Evolutionary conservation across 176 grass and related monocot species (phyloP).

Genomic region (maize (Zea mays)): DNA sequence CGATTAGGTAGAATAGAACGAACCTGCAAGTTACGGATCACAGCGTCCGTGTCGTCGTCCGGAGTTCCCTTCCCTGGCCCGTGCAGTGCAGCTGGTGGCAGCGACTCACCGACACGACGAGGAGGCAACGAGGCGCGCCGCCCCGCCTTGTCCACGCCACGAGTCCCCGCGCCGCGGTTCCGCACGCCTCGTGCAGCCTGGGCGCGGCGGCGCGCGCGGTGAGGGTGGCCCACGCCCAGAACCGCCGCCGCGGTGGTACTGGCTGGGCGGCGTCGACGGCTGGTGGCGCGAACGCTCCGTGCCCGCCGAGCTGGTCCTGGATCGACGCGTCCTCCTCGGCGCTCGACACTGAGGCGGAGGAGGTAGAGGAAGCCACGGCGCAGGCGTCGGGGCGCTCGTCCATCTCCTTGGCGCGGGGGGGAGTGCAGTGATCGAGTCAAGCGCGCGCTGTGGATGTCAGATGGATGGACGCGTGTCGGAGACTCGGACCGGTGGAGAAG

Average conservation of each 20-base stretch:
- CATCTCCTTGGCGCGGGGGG: background rate
- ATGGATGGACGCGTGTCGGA: background rate
- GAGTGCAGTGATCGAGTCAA: background rate
- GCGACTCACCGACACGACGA: slow-evolving; percentile 70
- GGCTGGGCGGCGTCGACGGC: background rate
- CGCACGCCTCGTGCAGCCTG: slow-evolving; percentile 43
- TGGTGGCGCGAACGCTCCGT: slow-evolving; percentile 23
- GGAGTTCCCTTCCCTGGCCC: no score
- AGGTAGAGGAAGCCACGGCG: slow-evolving; percentile 1
- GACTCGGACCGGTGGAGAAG: background rate
- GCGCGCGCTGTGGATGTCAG: background rate
- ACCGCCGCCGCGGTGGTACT: slow-evolving; percentile 26
- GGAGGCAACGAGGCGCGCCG: slow-evolving; percentile 47
- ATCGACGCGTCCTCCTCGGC: slow-evolving; percentile 27
- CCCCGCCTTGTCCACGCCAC: slow-evolving; percentile 56
- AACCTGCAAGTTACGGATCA: background rate
- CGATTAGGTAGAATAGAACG: background rate
- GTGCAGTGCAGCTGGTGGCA: no score
- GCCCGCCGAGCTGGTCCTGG: background rate
- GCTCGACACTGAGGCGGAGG: background rate
- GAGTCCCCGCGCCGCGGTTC: slow-evolving; percentile 47
- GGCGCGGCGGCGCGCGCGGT: slow-evolving; percentile 37
- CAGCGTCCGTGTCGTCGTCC: no score
- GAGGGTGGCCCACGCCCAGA: slow-evolving; percentile 23
- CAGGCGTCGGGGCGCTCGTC: slow-evolving; percentile 22